phyloP scores from a whole-genome alignment of 345 rosid species.

The Theobroma cacao region DNA sequence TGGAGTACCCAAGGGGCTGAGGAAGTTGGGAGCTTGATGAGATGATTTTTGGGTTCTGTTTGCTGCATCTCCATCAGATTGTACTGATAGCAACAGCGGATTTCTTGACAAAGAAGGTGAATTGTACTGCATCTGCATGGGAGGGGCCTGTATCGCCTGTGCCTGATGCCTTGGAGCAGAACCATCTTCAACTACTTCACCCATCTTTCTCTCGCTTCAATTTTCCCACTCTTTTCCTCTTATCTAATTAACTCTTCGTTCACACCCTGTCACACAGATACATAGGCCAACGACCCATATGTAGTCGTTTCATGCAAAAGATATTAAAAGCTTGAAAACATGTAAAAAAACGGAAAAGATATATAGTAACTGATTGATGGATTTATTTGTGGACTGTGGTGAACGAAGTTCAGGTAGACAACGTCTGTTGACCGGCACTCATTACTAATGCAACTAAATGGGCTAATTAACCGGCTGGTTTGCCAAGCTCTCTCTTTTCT shows the following conservation, averaged over 20 bases:
- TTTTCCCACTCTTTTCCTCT: neutral
- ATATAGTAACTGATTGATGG: neutral
- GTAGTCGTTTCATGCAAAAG: neutral
- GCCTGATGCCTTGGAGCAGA: neutral
- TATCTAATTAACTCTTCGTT: neutral
- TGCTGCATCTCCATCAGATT: neutral
- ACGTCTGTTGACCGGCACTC: neutral
- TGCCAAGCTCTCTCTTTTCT: neutral
- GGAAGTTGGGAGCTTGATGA: slow-evolving; percentile 33
- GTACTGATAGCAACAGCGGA: neutral
- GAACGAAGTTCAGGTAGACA: neutral
- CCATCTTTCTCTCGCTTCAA: neutral
- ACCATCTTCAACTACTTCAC: neutral
- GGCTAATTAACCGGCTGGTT: neutral
- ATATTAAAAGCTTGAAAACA: neutral
- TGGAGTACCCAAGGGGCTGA: slow-evolving; percentile 51
- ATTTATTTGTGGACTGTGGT: neutral
- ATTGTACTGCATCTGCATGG: slow-evolving; percentile 1
- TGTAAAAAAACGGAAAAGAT: neutral
- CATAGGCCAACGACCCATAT: neutral
- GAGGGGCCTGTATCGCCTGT: neutral
- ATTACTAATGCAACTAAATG: neutral
- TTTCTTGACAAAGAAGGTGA: neutral
- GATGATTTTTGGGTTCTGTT: neutral
- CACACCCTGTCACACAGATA: neutral